These are phyloP conservation scores for Vachellia collinsii DNA, from an alignment of 306 rosid species.

Conservation along the genomic window DNA sequence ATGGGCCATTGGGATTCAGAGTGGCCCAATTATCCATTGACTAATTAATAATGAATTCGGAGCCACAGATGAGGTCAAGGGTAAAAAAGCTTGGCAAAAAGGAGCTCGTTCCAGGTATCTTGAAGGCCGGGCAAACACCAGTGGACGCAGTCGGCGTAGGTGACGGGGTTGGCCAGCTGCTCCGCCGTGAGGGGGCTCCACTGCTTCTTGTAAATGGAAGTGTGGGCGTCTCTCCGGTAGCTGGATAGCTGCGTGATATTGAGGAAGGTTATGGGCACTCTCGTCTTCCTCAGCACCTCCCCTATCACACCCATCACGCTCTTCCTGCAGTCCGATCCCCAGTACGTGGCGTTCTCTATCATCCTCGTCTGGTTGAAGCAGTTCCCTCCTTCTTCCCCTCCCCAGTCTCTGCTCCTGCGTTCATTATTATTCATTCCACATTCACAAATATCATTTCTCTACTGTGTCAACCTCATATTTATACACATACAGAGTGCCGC, in stretches of 20 bases:
- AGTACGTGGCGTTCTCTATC: constrained; percentile 66
- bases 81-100: constrained; percentile 79
- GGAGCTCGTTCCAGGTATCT: constrained; percentile 98
- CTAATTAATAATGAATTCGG: too few species aligned
- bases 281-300: constrained; percentile 68
- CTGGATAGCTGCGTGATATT: constrained; percentile 90
- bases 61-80: constrained; percentile 40
- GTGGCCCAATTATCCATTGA: too few species aligned
- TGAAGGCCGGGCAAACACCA: constrained; percentile 99
- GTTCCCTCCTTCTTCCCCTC: constrained; percentile 63
- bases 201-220: constrained; percentile 92
- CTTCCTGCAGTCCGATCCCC: constrained; percentile 86
- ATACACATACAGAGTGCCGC: background rate
- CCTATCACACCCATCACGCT: constrained; percentile 87
- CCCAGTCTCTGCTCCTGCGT: constrained; percentile 88
- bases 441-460: too few species aligned
- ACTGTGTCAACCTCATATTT: too few species aligned
- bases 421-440: too few species aligned
- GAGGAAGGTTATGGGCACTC: constrained; percentile 78
- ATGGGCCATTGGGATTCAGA: too few species aligned
- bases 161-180: constrained; percentile 82
- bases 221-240: constrained; percentile 91
- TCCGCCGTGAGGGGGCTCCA: constrained; percentile 79
- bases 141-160: constrained; percentile 94
- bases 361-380: constrained; percentile 81